Evolutionary conservation across 176 grass and related monocot species (phyloP), one percentile per base, ranked within the genome.

Genomic region (Rhipidocladum racemiflorum): DNA sequence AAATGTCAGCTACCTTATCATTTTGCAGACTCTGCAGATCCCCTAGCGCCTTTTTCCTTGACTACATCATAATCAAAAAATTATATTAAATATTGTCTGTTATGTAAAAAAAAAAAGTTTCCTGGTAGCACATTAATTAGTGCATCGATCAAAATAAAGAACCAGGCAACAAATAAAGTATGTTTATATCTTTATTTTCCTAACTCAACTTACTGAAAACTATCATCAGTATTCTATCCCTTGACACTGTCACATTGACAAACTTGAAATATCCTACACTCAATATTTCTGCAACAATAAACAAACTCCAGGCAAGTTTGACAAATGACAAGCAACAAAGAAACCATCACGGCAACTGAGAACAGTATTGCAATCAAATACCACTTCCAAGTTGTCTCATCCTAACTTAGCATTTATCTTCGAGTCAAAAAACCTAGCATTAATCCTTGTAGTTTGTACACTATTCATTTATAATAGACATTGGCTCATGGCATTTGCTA

Each of bases 21-120:
- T 89, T 93, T 59, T 99, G 97, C 74, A 99, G 83, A 78, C 87
- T 86, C 76, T 90, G 89, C 62, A 99, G 80, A 82, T 99, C 97
- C 36, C 85, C 79, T 71, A 99, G 81, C 45, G 97, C 97, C 61
- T 99, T 99, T 75, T 95, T 89, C 89, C 97, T 96, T 15, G 97
- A 99, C 97, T 99, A 89, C 54, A 74, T n/a, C 71, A 78, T 79
- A 53, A 78, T 67, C 6, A 51, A 78, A 34, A 66, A 27, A 75
- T 53, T 3, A 83, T 35, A 30, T 53, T 80, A 46, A 79, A 81
- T 68, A 35, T 14, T n/a, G 29, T 36, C 30, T 54, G 18, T 36
- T 74, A 80, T 14, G 67, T 18, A 9, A 8, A 54, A 25, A 6
- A 68, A 49, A 16, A 14, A 16, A 4, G n/a, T 44, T 79, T 79